These are phyloP conservation scores for Petasospora fabianii DNA, from an alignment of 1,139 yeast species.

Conservation along the genomic window DNA sequence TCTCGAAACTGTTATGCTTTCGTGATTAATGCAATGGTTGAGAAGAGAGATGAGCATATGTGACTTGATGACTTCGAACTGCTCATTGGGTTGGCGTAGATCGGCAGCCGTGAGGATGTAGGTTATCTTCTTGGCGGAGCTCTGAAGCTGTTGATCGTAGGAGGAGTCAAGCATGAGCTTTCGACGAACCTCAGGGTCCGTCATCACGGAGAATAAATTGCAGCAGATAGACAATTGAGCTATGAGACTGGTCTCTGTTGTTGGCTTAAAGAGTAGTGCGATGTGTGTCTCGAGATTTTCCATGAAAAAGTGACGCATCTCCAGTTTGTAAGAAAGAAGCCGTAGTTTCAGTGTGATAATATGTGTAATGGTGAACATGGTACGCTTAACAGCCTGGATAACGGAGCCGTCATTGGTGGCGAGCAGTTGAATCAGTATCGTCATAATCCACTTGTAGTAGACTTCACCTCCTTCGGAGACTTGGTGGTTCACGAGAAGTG, in stretches of 20 bases:
- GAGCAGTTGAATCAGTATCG: conserved; percentile 19
- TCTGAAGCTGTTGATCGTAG: conserved; percentile 23
- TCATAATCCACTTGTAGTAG: conserved; percentile 23
- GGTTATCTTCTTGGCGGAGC: conserved; percentile 23
- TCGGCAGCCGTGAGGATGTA: conserved; percentile 16
- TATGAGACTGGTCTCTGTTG: conserved; percentile 12
- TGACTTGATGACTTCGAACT: conserved; percentile 21
- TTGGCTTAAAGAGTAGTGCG: conserved; percentile 15
- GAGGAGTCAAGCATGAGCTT: conserved; percentile 21
- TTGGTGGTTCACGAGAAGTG: conserved; percentile 19
- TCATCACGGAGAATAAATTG: conserved; percentile 22
- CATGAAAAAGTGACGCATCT: conserved; percentile 16
- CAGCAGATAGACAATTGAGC: conserved; percentile 16
- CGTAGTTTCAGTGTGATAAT: conserved; percentile 20
- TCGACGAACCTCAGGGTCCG: conserved; percentile 20
- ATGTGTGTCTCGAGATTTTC: conserved; percentile 15
- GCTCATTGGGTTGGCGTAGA: conserved; percentile 2
- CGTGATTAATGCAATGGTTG: conserved; percentile 19
- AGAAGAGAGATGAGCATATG: conserved; percentile 18
- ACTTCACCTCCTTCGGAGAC: conserved; percentile 5
- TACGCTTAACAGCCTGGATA: conserved; percentile 20
- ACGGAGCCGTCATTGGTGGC: conserved; percentile 15
- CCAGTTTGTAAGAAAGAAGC: conserved; percentile 20
- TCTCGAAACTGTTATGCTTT: conserved; percentile 12
- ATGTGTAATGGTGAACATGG: conserved; percentile 23